Percentiles rank a stretch among this genome's conserved stretches.
Evolutionary conservation across 768 basidiomycete species (phyloP).

Genomic region (Rhizopogon salebrosus): DNA sequence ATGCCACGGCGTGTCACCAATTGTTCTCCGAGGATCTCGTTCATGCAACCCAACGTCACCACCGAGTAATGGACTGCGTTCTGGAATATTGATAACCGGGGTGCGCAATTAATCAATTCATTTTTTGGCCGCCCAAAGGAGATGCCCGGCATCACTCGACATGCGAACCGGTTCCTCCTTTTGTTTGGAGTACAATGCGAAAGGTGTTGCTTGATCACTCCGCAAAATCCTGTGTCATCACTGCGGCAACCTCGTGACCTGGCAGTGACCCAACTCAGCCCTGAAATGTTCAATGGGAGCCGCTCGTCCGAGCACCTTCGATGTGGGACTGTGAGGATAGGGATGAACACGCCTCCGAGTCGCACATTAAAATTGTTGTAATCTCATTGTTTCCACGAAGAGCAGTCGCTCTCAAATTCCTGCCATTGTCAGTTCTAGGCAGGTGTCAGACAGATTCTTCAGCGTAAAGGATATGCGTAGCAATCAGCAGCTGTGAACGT

Average conservation of each 20-base stretch:
- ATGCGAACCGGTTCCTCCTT: constrained; percentile 35
- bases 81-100: constrained; percentile 21
- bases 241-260: constrained; percentile 67
- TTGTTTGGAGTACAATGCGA: constrained; percentile 68
- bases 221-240: constrained; percentile 70
- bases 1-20: too few relatives aligned
- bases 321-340: neutral
- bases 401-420: constrained; percentile 81
- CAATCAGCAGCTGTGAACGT: too few relatives aligned
- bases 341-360: constrained; percentile 45
- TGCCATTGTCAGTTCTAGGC: constrained; percentile 67
- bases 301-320: constrained; percentile 21
- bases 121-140: neutral
- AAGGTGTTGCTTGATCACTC: constrained; percentile 61
- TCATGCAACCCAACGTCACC: too few relatives aligned
- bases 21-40: constrained; percentile 4
- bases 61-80: constrained; percentile 12
- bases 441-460: neutral
- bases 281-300: constrained; percentile 89
- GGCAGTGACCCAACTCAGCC: constrained; percentile 69
- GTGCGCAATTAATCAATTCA: constrained; percentile 15
- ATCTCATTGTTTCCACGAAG: constrained; percentile 95
- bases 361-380: constrained; percentile 82
- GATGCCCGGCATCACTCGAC: neutral
- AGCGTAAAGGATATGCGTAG: constrained; percentile 4